These are phyloP conservation scores for Naematelia encephala DNA, from an alignment of 768 basidiomycete species.

Conservation along the genomic window DNA sequence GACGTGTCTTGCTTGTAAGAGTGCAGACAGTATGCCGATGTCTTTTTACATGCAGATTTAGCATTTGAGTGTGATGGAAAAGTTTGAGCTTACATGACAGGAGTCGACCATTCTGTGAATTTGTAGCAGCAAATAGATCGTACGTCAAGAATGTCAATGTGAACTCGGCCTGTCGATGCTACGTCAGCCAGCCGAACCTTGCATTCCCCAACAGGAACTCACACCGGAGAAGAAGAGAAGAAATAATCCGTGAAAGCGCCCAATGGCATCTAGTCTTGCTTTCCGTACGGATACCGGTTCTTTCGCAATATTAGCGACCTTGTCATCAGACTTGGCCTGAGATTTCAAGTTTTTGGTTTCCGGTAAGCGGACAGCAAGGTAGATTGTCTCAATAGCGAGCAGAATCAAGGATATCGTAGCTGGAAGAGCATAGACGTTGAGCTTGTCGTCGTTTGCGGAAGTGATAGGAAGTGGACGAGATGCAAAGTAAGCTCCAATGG, in stretches of 20 bases:
- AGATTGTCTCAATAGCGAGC: conserved; percentile 72
- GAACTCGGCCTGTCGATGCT: conserved; percentile 80
- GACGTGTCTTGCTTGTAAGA: conserved; percentile 92
- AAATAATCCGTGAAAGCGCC: conserved; percentile 76
- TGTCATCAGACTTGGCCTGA: conserved; percentile 23
- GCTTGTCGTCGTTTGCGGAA: conserved; percentile 9
- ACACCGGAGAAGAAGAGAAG: conserved; percentile 75
- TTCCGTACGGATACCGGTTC: conserved; percentile 53
- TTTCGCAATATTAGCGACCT: not conserved
- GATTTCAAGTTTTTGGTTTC: conserved; percentile 68
- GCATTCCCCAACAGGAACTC: conserved; percentile 22
- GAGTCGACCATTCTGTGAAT: conserved; percentile 47
- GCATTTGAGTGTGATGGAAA: not conserved
- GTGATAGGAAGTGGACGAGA: conserved; percentile 67
- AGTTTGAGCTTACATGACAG: conserved; percentile 41
- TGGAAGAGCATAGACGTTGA: conserved; percentile 86
- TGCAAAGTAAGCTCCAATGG: conserved; percentile 93
- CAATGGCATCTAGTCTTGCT: conserved; percentile 59
- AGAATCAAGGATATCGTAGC: conserved; percentile 77
- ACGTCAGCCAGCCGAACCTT: not conserved
- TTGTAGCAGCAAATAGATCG: conserved; percentile 46
- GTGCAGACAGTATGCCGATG: conserved; percentile 84
- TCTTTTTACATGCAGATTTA: conserved; percentile 50
- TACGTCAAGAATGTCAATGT: conserved; percentile 84
- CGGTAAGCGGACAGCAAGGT: conserved; percentile 70